phyloP scores from a whole-genome alignment of 164 flowering plant species.

The Aristolochia fimbriata region DNA sequence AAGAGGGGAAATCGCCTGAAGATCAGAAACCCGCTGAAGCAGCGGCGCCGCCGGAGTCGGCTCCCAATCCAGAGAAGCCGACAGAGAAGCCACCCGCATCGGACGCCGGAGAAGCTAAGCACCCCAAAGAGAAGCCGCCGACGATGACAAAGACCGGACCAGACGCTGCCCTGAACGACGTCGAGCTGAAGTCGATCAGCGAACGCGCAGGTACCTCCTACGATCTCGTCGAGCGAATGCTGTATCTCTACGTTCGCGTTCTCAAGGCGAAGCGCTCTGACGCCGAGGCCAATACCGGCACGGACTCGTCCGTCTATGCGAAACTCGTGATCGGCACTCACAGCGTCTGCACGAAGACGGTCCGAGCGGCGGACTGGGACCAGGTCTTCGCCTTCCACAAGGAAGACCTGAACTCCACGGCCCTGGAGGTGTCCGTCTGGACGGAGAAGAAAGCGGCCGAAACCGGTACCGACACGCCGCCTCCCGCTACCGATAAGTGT shows the following conservation, averaged over 20 bases:
- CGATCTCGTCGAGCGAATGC: constrained; percentile 81
- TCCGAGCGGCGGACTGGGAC: constrained; percentile 62
- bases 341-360: constrained; percentile 45
- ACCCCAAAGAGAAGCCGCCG: constrained; percentile 11
- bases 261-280: constrained; percentile 48
- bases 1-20: constrained; percentile 19
- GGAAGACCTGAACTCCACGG: constrained; percentile 60
- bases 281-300: constrained; percentile 3
- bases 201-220: constrained; percentile 34
- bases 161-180: constrained; percentile 22
- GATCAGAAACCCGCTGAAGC: constrained; percentile 5
- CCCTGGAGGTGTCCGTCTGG: constrained; percentile 69
- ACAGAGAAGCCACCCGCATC: constrained; percentile 4
- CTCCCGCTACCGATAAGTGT: constrained; percentile 20
- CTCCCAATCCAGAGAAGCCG: background rate
- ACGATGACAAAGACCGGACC: constrained; percentile 1
- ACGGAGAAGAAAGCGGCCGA: constrained; percentile 28
- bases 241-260: constrained; percentile 66
- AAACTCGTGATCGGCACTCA: constrained; percentile 86
- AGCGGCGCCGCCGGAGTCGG: background rate
- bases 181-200: constrained; percentile 34
- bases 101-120: constrained; percentile 11
- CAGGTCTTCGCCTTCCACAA: constrained; percentile 87
- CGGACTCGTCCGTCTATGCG: constrained; percentile 25
- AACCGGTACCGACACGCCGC: constrained; percentile 6